Conservation (phyloP, 2,329 filamentous ascomycete genomes). For the Westerdykella sp. region DNA sequence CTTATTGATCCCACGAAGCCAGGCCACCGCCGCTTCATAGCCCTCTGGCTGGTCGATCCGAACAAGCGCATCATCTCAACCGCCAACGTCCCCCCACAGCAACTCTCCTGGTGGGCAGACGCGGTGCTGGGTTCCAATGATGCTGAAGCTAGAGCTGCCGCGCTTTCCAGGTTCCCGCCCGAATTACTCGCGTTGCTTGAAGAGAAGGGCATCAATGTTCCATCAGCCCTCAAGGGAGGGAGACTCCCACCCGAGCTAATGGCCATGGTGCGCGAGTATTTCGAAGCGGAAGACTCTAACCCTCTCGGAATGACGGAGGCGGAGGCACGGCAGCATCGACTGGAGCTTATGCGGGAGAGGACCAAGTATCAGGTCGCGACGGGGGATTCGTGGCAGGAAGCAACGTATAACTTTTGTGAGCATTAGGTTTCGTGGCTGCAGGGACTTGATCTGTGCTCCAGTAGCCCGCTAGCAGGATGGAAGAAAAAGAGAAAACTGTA, state of each 20-base stretch:
- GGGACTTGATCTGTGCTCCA: too few species aligned
- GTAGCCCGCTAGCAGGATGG: too few species aligned
- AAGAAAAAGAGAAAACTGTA: too few species aligned
- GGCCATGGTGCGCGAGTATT: slow-evolving; percentile 8
- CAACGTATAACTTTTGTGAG: too few species aligned
- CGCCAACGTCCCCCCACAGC: slow-evolving; percentile 48
- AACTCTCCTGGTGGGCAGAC: slow-evolving; percentile 41
- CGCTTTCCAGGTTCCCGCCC: slow-evolving; percentile 10
- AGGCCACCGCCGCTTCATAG: slow-evolving; percentile 53
- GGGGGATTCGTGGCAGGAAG: too few species aligned
- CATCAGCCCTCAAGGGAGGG: neutral
- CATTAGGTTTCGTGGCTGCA: too few species aligned
- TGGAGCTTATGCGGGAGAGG: slow-evolving; percentile 7
- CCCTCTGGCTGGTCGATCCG: slow-evolving; percentile 56
- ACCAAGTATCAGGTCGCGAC: too few species aligned
- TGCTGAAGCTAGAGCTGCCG: neutral
- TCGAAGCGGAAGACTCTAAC: slow-evolving; percentile 1
- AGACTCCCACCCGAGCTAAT: slow-evolving; percentile 14
- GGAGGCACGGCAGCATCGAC: slow-evolving; percentile 13
- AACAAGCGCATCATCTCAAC: slow-evolving; percentile 47
- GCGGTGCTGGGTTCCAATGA: slow-evolving; percentile 6
- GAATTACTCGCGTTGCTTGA: slow-evolving; percentile 11
- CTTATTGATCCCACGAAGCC: slow-evolving; percentile 46
- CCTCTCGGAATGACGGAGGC: slow-evolving; percentile 12
- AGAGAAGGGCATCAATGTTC: slow-evolving; percentile 3